Conservation (phyloP, 2,329 filamentous ascomycete genomes). For the Hypoxylon rubiginosum region DNA sequence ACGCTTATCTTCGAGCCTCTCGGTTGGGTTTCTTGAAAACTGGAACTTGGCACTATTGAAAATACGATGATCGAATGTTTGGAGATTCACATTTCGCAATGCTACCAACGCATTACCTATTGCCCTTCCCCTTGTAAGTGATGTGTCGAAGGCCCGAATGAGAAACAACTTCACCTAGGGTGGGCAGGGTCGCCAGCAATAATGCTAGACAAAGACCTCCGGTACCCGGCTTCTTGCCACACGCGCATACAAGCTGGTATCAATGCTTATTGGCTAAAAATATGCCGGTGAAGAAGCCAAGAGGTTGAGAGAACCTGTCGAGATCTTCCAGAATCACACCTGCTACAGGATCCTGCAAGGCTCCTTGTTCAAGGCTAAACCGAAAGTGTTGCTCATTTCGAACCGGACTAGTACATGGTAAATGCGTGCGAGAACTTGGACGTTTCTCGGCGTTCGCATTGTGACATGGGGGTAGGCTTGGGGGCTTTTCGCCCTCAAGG, state of each 20-base stretch:
- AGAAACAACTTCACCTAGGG: conserved; percentile 38
- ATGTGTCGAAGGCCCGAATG: conserved; percentile 48
- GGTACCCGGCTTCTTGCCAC: conserved; percentile 35
- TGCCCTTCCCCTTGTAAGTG: conserved; percentile 30
- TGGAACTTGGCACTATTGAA: conserved; percentile 4
- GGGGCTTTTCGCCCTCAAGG: conserved; percentile 30
- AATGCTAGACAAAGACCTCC: conserved; percentile 15
- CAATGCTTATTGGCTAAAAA: conserved; percentile 44
- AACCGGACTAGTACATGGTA: conserved; percentile 16
- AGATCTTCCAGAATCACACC: conserved; percentile 48
- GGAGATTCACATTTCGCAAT: conserved; percentile 37
- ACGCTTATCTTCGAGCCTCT: conserved; percentile 31
- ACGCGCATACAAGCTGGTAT: conserved; percentile 38
- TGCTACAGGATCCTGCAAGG: conserved; percentile 32
- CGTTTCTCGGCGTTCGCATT: conserved; percentile 35
- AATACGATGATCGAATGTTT: conserved; percentile 39
- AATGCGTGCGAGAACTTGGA: conserved; percentile 15
- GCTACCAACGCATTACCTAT: conserved; percentile 24
- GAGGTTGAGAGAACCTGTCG: conserved; percentile 39
- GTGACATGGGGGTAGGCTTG: conserved; percentile 26
- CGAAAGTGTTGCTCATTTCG: conserved; percentile 35
- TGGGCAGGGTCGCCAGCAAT: conserved; percentile 16
- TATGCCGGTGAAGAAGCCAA: conserved; percentile 42
- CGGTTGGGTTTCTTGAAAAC: conserved; percentile 20
- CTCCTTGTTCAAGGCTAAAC: conserved; percentile 37